Evolutionary conservation across 805 yeast species (phyloP).

Genomic region (Candida nitratophila): DNA sequence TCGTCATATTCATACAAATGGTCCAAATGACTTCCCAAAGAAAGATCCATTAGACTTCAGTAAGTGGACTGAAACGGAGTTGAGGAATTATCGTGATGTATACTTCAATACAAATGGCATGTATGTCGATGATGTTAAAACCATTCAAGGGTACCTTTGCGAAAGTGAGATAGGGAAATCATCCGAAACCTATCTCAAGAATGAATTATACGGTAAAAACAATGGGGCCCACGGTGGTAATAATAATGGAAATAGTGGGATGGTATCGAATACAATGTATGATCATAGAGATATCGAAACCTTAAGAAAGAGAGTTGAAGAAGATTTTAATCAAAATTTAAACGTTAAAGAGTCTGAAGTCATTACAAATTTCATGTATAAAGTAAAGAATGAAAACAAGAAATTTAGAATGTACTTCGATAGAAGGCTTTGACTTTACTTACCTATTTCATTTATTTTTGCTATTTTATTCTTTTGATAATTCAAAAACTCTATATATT

Average conservation of each 20-base stretch:
- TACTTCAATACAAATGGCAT: conserved; percentile 27
- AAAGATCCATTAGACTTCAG: conserved; percentile 65
- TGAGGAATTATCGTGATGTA: conserved; percentile 61
- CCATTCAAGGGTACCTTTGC: conserved; percentile 63
- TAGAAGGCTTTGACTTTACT: conserved; percentile 10
- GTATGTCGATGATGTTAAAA: conserved; percentile 52
- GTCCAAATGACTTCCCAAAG: conserved; percentile 49
- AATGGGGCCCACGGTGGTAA: neutral
- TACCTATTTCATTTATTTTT: neutral
- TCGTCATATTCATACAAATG: conserved; percentile 69
- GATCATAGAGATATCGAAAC: conserved; percentile 24
- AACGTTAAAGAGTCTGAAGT: conserved; percentile 76
- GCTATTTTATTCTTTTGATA: neutral
- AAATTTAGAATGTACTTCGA: conserved; percentile 33
- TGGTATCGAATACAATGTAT: conserved; percentile 7
- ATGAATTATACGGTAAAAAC: conserved; percentile 9
- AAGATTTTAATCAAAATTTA: conserved; percentile 51
- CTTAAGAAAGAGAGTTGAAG: conserved; percentile 22
- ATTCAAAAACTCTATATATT: too few species aligned
- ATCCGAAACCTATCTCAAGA: conserved; percentile 34
- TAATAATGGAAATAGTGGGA: neutral
- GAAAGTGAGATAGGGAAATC: conserved; percentile 69
- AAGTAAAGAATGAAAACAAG: conserved; percentile 60
- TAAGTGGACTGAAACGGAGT: conserved; percentile 49
- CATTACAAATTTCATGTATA: conserved; percentile 82